Conservation (phyloP, 2,329 filamentous ascomycete species). For the Sporothrix variecibatus region DNA sequence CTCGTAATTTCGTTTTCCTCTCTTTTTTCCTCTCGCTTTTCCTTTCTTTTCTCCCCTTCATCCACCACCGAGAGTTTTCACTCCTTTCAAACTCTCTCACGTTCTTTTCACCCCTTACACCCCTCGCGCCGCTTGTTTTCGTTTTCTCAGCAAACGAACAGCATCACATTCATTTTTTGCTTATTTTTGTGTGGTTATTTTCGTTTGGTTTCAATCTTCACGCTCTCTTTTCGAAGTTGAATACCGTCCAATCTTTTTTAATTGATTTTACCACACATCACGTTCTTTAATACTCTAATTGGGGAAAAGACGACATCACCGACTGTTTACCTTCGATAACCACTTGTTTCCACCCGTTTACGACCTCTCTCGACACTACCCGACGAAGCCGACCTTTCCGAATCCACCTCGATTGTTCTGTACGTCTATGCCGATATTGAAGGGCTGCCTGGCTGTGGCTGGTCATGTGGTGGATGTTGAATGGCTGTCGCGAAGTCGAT, state of each 20-base stretch:
- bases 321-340: neutral
- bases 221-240: conserved; percentile 46
- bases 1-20: conserved; percentile 17
- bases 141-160: conserved; percentile 14
- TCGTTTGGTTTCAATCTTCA: conserved; percentile 41
- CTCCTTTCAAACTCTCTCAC: conserved; percentile 26
- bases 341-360: neutral
- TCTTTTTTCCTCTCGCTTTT: conserved; percentile 18
- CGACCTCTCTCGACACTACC: conserved; percentile 31
- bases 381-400: conserved; percentile 24
- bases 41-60: neutral
- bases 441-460: neutral
- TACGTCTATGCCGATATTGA: neutral
- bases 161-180: conserved; percentile 23
- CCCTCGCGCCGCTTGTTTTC: conserved; percentile 4
- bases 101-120: conserved; percentile 7
- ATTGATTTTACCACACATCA: conserved; percentile 18
- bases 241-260: conserved; percentile 50
- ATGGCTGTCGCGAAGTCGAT: conserved; percentile 6
- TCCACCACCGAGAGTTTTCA: conserved; percentile 21
- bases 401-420: conserved; percentile 17
- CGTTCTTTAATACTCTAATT: conserved; percentile 14
- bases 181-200: conserved; percentile 35
- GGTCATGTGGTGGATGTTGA: neutral
- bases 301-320: neutral